Conservation (phyloP, 768 basidiomycete genomes). For the Crucibulum laeve region DNA sequence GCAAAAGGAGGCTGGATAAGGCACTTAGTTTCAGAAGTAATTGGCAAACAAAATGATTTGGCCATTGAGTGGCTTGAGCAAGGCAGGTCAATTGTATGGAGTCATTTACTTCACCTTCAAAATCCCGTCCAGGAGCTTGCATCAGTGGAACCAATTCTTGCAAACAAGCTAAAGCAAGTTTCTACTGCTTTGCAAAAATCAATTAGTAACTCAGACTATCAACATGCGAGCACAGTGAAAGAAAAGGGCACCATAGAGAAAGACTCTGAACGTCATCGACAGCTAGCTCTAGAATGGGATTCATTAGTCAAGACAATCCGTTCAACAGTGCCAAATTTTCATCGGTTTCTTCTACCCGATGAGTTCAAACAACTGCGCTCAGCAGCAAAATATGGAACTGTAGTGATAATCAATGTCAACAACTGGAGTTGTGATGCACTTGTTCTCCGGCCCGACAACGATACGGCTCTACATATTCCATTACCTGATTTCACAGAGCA, state of each 20-base stretch:
- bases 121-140: constrained; percentile 13
- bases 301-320: not conserved
- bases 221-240: not conserved
- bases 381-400: constrained; percentile 1
- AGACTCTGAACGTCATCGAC: constrained; percentile 11
- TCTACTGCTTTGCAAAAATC: constrained; percentile 6
- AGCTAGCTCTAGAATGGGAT: constrained; percentile 11
- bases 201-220: constrained; percentile 4
- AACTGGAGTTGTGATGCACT: not conserved
- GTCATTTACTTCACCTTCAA: constrained; percentile 11
- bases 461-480: not conserved
- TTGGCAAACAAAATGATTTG: constrained; percentile 3
- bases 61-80: constrained; percentile 20
- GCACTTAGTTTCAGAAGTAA: constrained; percentile 7
- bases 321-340: constrained; percentile 3
- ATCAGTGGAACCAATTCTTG: constrained; percentile 2
- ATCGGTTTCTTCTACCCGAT: constrained; percentile 2
- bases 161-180: constrained; percentile 4
- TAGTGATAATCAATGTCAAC: constrained; percentile 11
- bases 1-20: not conserved
- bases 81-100: constrained; percentile 17
- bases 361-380: constrained; percentile 3
- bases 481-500: not conserved
- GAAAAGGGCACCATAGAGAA: constrained; percentile 4
- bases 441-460: not conserved